Evolutionary conservation across 768 basidiomycete genomes (phyloP).

Genomic region (Baorangia bicolor): DNA sequence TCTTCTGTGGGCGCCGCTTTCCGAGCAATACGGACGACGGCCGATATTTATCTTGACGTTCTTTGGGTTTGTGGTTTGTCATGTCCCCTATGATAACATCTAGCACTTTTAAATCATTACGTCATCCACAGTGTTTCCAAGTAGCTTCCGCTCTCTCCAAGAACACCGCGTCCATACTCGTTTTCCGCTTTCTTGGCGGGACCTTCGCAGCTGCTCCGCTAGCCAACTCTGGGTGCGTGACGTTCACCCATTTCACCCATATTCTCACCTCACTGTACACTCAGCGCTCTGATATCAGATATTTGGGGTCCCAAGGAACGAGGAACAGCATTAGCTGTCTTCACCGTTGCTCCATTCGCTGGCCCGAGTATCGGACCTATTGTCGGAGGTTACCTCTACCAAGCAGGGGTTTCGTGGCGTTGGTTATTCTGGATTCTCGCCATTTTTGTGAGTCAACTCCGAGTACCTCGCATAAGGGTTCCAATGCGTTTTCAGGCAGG

Average conservation of each 20-base stretch:
- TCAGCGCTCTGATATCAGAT: slow-evolving; percentile 53
- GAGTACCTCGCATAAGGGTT: background rate
- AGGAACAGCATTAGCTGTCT: slow-evolving; percentile 65
- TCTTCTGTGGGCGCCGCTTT: slow-evolving; percentile 57
- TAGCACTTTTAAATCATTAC: background rate
- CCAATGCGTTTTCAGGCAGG: slow-evolving; percentile 39
- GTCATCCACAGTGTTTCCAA: slow-evolving; percentile 49
- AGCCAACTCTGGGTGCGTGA: slow-evolving; percentile 61
- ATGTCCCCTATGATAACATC: background rate
- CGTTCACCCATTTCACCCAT: background rate
- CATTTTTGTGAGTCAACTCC: slow-evolving; percentile 45
- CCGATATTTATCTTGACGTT: slow-evolving; percentile 58
- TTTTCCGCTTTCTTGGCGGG: slow-evolving; percentile 72
- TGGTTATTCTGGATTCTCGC: slow-evolving; percentile 68
- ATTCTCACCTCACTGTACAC: background rate
- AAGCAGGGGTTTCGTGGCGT: slow-evolving; percentile 50
- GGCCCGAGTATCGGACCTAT: slow-evolving; percentile 63
- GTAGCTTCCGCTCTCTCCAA: slow-evolving; percentile 59
- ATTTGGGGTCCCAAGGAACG: slow-evolving; percentile 62
- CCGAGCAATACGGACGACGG: slow-evolving; percentile 55
- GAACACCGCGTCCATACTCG: slow-evolving; percentile 61
- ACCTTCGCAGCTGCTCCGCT: slow-evolving; percentile 67
- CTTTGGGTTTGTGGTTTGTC: slow-evolving; percentile 50
- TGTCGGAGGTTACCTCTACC: slow-evolving; percentile 45
- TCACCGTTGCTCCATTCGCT: slow-evolving; percentile 64